phyloP scores from a whole-genome alignment of 1,139 yeast species.

The Tardiomyces blankii region DNA sequence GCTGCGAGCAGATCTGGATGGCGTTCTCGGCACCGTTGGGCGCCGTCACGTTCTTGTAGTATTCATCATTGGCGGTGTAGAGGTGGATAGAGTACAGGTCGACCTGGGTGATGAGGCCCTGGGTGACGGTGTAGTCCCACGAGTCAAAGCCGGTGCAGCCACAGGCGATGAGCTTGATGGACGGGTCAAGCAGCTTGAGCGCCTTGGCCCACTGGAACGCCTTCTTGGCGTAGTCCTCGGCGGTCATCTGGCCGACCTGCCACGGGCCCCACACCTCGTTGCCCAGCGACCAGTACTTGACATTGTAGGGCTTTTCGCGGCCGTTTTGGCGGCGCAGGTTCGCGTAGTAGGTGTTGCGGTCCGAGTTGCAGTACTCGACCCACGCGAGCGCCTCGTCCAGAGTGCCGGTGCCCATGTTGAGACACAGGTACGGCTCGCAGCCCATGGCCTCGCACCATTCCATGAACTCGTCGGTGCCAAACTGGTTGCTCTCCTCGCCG shows the following conservation, averaged over 20 bases:
- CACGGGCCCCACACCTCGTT: conserved; percentile 30
- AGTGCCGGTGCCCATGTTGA: conserved; percentile 30
- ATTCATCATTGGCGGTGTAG: conserved; percentile 22
- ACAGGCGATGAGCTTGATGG: conserved; percentile 22
- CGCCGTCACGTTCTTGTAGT: conserved; percentile 22
- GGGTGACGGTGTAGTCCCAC: conserved; percentile 25
- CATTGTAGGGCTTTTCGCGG: conserved; percentile 25
- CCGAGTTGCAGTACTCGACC: conserved; percentile 28
- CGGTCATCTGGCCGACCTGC: conserved; percentile 28
- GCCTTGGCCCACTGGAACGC: conserved; percentile 29
- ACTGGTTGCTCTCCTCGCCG: conserved; percentile 23
- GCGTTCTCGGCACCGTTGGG: conserved; percentile 27
- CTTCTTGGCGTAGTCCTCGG: conserved; percentile 23
- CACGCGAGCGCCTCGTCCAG: conserved; percentile 27
- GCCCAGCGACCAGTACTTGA: conserved; percentile 29
- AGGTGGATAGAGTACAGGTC: conserved; percentile 27
- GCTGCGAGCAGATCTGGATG: conserved; percentile 22
- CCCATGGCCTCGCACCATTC: conserved; percentile 24
- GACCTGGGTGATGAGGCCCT: conserved; percentile 19
- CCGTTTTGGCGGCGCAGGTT: conserved; percentile 24
- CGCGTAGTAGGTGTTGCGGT: conserved; percentile 24
- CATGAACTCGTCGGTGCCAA: conserved; percentile 29
- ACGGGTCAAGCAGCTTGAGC: conserved; percentile 23
- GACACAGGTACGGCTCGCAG: conserved; percentile 25
- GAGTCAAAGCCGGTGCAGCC: conserved; percentile 23